Percentiles rank a stretch among this genome's conserved stretches.
Evolutionary conservation across 164 flowering plant genomes (phyloP).

Genomic region (Macadamia integrifolia): DNA sequence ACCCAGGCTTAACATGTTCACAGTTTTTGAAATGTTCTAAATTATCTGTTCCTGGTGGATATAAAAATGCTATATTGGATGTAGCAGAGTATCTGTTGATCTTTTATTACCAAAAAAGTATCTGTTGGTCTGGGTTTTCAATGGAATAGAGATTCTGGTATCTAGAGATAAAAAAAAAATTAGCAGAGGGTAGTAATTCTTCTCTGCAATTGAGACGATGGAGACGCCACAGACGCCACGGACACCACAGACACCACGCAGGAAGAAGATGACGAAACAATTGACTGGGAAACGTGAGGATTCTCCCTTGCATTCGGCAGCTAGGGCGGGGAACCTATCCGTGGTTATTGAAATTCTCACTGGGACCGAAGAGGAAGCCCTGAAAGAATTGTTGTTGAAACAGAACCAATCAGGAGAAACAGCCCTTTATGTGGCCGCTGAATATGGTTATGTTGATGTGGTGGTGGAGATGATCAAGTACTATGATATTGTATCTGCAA

Average conservation of each 20-base stretch:
- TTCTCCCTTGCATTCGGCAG: slow-evolving; percentile 61
- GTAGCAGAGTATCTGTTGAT: not conserved
- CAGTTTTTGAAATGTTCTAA: not conserved
- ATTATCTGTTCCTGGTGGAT: not conserved
- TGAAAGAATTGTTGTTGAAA: slow-evolving; percentile 46
- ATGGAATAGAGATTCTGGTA: slow-evolving; percentile 18
- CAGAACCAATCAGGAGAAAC: slow-evolving; percentile 90
- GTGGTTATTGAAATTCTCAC: slow-evolving; percentile 41
- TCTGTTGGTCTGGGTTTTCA: slow-evolving; percentile 30
- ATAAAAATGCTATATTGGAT: not conserved
- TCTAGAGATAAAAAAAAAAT: not conserved
- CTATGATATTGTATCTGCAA: slow-evolving; percentile 59
- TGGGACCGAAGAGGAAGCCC: slow-evolving; percentile 33
- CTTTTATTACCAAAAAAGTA: slow-evolving; percentile 10
- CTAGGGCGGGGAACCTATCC: slow-evolving; percentile 55
- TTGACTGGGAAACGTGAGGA: slow-evolving; percentile 78
- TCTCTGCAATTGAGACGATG: slow-evolving; percentile 21
- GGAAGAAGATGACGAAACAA: slow-evolving; percentile 56
- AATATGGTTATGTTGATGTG: slow-evolving; percentile 69
- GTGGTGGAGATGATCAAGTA: slow-evolving; percentile 70
- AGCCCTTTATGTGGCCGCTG: slow-evolving; percentile 80
- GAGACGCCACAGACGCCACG: slow-evolving; percentile 19
- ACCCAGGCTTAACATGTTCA: slow-evolving; percentile 8
- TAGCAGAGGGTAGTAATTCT: not conserved
- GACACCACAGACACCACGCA: slow-evolving; percentile 12